Percentiles rank a stretch among this genome's conserved stretches.
Conservation (phyloP, 2,329 filamentous ascomycete species). For the Botryotinia narcissicola region DNA sequence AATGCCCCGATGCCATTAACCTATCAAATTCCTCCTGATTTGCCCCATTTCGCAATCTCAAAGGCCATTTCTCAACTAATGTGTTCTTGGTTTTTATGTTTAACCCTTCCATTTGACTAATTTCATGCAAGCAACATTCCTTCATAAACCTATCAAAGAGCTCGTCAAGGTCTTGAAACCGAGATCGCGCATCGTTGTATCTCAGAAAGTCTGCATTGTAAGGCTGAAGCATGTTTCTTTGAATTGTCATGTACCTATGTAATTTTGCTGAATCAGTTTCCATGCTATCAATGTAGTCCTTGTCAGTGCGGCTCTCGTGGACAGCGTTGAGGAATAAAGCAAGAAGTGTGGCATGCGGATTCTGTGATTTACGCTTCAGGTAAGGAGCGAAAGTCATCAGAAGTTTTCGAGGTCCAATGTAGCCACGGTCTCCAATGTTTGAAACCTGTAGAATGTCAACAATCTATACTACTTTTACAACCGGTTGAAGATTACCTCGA, state of each 20-base stretch:
- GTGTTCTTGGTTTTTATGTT: constrained; percentile 21
- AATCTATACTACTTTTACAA: too few species aligned
- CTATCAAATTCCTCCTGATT: constrained; percentile 16
- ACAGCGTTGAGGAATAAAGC: constrained; percentile 20
- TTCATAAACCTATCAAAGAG: constrained; percentile 10
- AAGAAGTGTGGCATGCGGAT: constrained; percentile 21
- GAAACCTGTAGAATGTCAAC: neutral
- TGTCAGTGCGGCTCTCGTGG: neutral
- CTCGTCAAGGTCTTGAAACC: neutral
- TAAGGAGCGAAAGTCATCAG: constrained; percentile 6
- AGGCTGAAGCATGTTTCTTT: neutral
- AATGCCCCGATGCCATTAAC: neutral
- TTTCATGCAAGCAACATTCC: neutral
- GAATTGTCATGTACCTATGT: neutral
- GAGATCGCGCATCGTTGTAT: neutral
- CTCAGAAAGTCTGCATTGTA: neutral
- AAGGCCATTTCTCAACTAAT: constrained; percentile 22
- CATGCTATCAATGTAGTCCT: neutral
- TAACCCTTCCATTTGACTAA: neutral
- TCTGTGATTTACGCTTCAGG: constrained; percentile 10
- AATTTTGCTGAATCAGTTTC: neutral
- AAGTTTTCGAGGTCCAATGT: constrained; percentile 4
- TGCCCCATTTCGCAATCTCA: constrained; percentile 15
- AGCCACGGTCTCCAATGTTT: constrained; percentile 16
- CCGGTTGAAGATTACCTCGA: neutral